Conservation (phyloP, 306 rosid genomes). For the Gleditsia sinensis region DNA sequence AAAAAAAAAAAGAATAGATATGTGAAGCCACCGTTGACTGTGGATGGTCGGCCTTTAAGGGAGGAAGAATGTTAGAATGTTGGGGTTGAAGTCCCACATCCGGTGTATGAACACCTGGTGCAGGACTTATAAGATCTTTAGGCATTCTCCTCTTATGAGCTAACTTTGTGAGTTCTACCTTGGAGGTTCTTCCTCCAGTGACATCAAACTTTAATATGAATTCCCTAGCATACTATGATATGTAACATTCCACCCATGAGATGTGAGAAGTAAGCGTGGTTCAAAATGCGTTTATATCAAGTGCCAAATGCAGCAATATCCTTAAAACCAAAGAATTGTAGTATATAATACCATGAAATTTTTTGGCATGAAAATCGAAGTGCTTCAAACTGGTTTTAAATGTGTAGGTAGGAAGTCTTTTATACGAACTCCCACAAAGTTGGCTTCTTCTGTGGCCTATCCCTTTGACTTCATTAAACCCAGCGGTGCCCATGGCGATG, state of each 20-base stretch:
- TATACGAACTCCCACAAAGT: slow-evolving; percentile 62
- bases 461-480: slow-evolving; percentile 93
- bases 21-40: too few relatives aligned
- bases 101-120: too few relatives aligned
- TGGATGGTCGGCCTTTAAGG: too few relatives aligned
- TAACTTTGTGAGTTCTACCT: too few relatives aligned
- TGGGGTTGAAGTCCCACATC: too few relatives aligned
- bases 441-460: slow-evolving; percentile 84
- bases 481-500: slow-evolving; percentile 77
- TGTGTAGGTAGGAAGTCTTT: slow-evolving; percentile 75
- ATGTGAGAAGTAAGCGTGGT: slow-evolving; percentile 12
- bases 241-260: not conserved
- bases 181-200: slow-evolving; percentile 6
- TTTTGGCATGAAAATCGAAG: slow-evolving; percentile 18
- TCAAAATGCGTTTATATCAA: not conserved
- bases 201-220: not conserved
- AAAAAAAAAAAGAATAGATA: too few relatives aligned
- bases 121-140: too few relatives aligned
- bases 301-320: slow-evolving; percentile 8
- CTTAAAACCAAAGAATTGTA: not conserved
- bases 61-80: too few relatives aligned
- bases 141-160: too few relatives aligned
- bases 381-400: slow-evolving; percentile 33
- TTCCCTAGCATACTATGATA: not conserved
- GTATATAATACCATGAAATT: not conserved